Evolutionary conservation across 2,329 filamentous ascomycete species (phyloP).

Genomic region (Cladosporium velox): DNA sequence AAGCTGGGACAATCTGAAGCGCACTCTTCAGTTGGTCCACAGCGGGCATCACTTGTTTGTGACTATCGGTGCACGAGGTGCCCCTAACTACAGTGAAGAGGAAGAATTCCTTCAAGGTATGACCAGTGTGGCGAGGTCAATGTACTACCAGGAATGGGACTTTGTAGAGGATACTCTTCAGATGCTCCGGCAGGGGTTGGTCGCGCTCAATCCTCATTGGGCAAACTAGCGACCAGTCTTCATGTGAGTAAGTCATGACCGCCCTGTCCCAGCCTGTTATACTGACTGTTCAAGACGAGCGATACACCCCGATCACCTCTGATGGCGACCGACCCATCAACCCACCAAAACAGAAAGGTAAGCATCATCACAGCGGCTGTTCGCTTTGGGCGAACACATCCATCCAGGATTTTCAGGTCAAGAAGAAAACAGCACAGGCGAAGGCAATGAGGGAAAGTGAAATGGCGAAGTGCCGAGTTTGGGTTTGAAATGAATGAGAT

Average conservation of each 20-base stretch:
- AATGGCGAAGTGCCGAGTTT: background rate
- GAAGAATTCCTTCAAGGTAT: background rate
- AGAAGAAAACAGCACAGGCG: background rate
- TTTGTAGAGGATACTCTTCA: background rate
- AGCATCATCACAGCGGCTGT: background rate
- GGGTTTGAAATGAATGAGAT: background rate
- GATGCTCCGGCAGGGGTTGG: background rate
- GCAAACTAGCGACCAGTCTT: background rate
- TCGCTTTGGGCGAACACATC: background rate
- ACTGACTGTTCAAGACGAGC: background rate
- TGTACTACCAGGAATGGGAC: background rate
- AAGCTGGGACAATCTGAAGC: background rate
- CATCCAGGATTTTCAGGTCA: background rate
- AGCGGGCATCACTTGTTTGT: background rate
- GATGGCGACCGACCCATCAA: background rate
- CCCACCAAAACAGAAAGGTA: background rate
- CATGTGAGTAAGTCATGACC: background rate
- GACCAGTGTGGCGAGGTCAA: background rate
- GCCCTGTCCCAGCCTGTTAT: background rate
- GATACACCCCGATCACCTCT: background rate
- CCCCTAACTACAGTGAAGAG: background rate
- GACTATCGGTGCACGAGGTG: background rate
- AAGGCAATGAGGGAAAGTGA: background rate
- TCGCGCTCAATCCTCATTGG: background rate
- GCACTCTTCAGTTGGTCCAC: background rate